A percentile compares a stretch with the other conserved stretches of the same genome.
phyloP scores from a whole-genome alignment of 768 basidiomycete genomes.

The Pleurotus tuoliensis region DNA sequence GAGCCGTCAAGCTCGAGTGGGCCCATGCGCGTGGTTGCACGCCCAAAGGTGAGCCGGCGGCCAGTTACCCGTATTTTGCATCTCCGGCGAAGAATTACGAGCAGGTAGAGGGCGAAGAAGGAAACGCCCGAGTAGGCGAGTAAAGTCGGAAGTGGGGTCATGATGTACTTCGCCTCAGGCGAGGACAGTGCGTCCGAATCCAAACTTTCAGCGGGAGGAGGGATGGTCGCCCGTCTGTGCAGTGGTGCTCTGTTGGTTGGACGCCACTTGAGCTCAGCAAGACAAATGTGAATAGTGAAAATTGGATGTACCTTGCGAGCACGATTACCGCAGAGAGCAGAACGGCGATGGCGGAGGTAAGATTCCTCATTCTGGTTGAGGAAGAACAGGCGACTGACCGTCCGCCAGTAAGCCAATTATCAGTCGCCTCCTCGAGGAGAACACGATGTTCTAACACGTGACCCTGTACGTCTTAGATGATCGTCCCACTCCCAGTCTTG shows the following conservation, averaged over 20 bases:
- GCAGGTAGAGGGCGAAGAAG: slow-evolving; percentile 4
- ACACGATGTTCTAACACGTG: slow-evolving; percentile 5
- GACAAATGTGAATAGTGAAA: background rate
- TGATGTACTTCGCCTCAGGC: background rate
- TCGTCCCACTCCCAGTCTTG: no score
- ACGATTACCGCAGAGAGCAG: slow-evolving; percentile 5
- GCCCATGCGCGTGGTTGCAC: slow-evolving; percentile 4
- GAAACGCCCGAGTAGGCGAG: slow-evolving; percentile 6
- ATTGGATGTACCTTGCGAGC: background rate
- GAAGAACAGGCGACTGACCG: slow-evolving; percentile 4
- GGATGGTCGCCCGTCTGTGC: background rate
- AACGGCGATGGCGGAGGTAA: slow-evolving; percentile 8
- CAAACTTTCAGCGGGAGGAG: background rate
- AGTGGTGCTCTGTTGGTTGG: slow-evolving; percentile 1
- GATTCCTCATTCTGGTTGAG: slow-evolving; percentile 6
- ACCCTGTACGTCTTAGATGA: slow-evolving; percentile 4
- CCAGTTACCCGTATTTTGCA: slow-evolving; percentile 3
- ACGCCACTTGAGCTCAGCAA: background rate
- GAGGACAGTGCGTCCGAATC: background rate
- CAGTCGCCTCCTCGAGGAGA: slow-evolving; percentile 5
- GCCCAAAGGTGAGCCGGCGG: slow-evolving; percentile 2
- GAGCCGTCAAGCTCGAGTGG: slow-evolving; percentile 4
- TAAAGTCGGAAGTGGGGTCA: background rate
- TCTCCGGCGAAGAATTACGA: background rate
- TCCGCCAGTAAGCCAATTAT: slow-evolving; percentile 3